A percentile compares a stretch with the other conserved stretches of the same genome.
Evolutionary conservation across 2,329 filamentous ascomycete species (phyloP).

Genomic region (Neurospora crassa): DNA sequence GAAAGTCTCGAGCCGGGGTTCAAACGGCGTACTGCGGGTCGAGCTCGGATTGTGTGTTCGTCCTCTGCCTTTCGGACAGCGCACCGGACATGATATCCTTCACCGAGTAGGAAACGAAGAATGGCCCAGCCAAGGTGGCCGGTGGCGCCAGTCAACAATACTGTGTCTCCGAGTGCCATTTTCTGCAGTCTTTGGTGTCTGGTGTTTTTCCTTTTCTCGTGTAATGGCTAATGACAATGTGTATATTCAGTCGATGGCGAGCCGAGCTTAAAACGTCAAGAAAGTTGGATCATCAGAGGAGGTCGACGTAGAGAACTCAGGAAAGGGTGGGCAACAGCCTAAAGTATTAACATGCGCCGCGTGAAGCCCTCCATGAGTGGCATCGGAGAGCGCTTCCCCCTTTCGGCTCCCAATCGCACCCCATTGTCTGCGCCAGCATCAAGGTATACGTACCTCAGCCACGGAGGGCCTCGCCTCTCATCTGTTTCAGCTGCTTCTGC

Average conservation of each 20-base stretch:
- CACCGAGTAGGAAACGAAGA: conserved; percentile 22
- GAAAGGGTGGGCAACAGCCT: background rate
- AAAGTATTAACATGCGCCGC: background rate
- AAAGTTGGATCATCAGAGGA: background rate
- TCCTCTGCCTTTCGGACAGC: conserved; percentile 26
- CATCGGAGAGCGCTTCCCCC: background rate
- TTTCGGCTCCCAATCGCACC: background rate
- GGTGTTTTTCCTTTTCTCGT: background rate
- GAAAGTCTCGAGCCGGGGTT: conserved; percentile 17
- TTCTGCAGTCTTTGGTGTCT: background rate
- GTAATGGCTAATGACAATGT: background rate
- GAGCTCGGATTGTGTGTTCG: conserved; percentile 18
- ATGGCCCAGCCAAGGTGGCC: conserved; percentile 28
- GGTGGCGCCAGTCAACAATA: conserved; percentile 27
- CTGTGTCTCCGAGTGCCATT: conserved; percentile 5
- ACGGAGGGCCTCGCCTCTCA: background rate
- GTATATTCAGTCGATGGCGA: background rate
- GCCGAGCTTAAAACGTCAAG: background rate
- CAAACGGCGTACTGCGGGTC: conserved; percentile 19
- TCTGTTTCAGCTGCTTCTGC: background rate
- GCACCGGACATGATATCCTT: conserved; percentile 27
- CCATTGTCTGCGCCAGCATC: background rate
- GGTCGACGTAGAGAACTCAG: background rate
- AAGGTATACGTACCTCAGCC: background rate
- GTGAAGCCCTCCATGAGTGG: background rate